phyloP scores from a whole-genome alignment of 345 rosid genomes.

The Eucalyptus tenuipes region DNA sequence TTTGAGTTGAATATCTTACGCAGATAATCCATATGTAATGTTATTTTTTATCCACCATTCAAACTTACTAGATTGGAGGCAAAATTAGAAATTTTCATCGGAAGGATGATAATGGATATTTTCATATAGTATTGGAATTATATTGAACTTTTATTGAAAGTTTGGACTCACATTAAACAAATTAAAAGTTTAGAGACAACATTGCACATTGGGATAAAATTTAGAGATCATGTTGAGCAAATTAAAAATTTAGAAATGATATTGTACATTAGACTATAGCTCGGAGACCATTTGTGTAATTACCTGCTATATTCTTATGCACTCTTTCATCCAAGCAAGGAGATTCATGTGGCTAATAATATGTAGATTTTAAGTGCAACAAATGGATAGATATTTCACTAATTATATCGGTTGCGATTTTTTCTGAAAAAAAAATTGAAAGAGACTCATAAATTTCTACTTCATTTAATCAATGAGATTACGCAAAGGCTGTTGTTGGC shows the following conservation, averaged over 20 bases:
- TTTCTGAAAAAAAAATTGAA: not conserved
- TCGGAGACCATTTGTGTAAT: too few species aligned
- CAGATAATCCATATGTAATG: not conserved
- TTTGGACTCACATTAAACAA: not conserved
- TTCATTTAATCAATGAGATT: not conserved
- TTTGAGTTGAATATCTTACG: too few species aligned
- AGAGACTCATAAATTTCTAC: not conserved
- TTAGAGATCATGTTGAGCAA: accelerated
- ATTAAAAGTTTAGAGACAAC: too few species aligned
- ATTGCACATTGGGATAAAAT: too few species aligned
- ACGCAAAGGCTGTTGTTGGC: not conserved
- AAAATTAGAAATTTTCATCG: not conserved
- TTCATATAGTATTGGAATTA: not conserved
- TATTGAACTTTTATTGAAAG: not conserved
- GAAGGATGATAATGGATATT: not conserved
- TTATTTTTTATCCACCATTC: not conserved
- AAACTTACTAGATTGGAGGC: not conserved
- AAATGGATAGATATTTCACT: not conserved
- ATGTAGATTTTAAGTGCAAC: not conserved
- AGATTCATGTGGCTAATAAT: not conserved
- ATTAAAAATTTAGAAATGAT: too few species aligned
- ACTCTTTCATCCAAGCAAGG: not conserved
- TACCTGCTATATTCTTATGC: not conserved
- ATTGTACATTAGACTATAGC: too few species aligned
- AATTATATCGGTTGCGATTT: not conserved